Percentiles rank a stretch among this genome's conserved stretches.
Conservation (phyloP, 495 filamentous ascomycete genomes). For the Cryomyces minteri region DNA sequence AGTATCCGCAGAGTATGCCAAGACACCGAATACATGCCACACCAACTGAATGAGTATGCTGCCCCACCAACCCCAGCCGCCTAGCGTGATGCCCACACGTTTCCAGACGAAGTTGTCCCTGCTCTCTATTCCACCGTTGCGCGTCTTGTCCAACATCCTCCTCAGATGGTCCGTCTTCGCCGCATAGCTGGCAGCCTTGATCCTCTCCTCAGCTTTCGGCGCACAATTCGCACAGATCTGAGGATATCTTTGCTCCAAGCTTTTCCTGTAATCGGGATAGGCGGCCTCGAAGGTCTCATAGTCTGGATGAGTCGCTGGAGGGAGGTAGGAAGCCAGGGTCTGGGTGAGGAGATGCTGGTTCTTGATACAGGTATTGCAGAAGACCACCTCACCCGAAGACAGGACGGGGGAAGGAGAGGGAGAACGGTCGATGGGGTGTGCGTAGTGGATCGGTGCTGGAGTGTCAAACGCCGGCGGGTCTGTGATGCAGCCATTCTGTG, state of each 20-base stretch:
- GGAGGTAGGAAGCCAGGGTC: slow-evolving; percentile 50
- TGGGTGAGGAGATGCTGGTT: slow-evolving; percentile 64
- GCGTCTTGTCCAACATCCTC: slow-evolving; percentile 49
- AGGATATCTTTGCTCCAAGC: slow-evolving; percentile 61
- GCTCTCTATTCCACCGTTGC: slow-evolving; percentile 21
- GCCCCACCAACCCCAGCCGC: slow-evolving; percentile 32
- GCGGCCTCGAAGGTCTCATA: slow-evolving; percentile 38
- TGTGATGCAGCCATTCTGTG: slow-evolving; percentile 63
- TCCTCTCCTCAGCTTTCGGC: slow-evolving; percentile 40
- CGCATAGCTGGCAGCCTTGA: slow-evolving; percentile 50
- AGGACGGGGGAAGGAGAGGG: slow-evolving; percentile 14
- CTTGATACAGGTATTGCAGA: slow-evolving; percentile 60
- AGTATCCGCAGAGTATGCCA: slow-evolving; percentile 11
- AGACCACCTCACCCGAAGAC: slow-evolving; percentile 29
- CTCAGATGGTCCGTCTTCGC: slow-evolving; percentile 63
- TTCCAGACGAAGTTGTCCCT: slow-evolving; percentile 28
- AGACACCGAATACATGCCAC: slow-evolving; percentile 29
- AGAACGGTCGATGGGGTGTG: slow-evolving; percentile 16
- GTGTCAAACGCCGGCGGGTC: slow-evolving; percentile 54
- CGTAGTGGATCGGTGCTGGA: slow-evolving; percentile 14
- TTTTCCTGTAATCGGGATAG: slow-evolving; percentile 39
- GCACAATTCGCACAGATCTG: slow-evolving; percentile 67
- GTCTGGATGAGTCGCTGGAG: slow-evolving; percentile 42
- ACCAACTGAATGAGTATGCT: slow-evolving; percentile 27
- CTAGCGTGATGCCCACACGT: slow-evolving; percentile 26